Evolutionary conservation across 2,329 filamentous ascomycete species (phyloP).

Genomic region (Hypoxylon sp.): DNA sequence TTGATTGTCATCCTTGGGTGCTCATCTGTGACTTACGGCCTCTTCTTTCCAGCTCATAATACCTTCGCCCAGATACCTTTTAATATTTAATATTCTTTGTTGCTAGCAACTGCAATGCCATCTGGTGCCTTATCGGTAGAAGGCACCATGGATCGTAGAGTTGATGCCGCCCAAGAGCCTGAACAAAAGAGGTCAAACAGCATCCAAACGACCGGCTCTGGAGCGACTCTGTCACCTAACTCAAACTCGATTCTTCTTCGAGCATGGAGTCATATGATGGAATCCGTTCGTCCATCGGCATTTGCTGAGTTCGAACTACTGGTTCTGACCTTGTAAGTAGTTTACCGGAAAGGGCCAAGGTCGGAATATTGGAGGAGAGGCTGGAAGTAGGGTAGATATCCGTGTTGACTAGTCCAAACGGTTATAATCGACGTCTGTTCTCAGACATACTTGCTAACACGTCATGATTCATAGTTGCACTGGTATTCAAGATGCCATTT

Average conservation of each 20-base stretch:
- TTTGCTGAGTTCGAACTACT: slow-evolving; percentile 64
- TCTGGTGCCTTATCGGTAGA: background rate
- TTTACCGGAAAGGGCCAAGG: slow-evolving; percentile 17
- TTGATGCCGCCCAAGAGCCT: slow-evolving; percentile 13
- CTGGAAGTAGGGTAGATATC: slow-evolving; percentile 3
- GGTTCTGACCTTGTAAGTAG: slow-evolving; percentile 61
- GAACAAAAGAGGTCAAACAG: slow-evolving; percentile 24
- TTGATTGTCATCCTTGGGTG: slow-evolving; percentile 7
- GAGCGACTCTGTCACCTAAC: slow-evolving; percentile 12
- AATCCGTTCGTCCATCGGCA: slow-evolving; percentile 56
- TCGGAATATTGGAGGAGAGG: background rate
- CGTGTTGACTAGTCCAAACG: too few species aligned
- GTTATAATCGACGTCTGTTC: background rate
- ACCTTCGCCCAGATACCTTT: background rate
- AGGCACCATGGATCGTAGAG: slow-evolving; percentile 26
- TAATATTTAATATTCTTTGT: slow-evolving; percentile 6
- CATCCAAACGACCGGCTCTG: slow-evolving; percentile 22
- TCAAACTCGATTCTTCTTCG: slow-evolving; percentile 43
- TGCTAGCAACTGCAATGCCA: background rate
- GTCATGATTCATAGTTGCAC: slow-evolving; percentile 56
- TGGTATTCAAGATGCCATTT: slow-evolving; percentile 70
- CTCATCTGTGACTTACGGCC: slow-evolving; percentile 15
- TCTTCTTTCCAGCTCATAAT: background rate
- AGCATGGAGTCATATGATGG: slow-evolving; percentile 49
- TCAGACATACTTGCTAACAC: slow-evolving; percentile 22